A percentile compares a stretch with the other conserved stretches of the same genome.
phyloP scores from a whole-genome alignment of 1,139 yeast genomes.

The Suhomyces terraborum region DNA sequence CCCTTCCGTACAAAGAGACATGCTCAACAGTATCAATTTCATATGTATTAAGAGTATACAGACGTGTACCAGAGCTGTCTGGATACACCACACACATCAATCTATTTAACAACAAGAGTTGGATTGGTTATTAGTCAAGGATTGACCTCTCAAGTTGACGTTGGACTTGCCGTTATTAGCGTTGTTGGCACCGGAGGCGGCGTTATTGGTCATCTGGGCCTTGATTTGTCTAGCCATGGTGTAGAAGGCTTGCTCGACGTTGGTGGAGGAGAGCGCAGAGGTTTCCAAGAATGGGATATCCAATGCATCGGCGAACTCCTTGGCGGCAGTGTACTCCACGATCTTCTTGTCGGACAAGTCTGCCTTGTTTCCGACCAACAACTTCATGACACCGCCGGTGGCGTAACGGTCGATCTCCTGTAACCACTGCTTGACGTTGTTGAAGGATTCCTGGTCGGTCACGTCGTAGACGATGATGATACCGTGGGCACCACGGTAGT shows the following conservation, averaged over 20 bases:
- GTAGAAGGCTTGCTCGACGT: slow-evolving; percentile 97
- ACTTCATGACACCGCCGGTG: slow-evolving; percentile 94
- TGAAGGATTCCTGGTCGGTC: slow-evolving; percentile 96
- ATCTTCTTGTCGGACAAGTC: slow-evolving; percentile 93
- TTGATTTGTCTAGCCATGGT: slow-evolving; percentile 99
- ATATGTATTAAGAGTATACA: slow-evolving; percentile 13
- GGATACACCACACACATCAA: slow-evolving; percentile 2
- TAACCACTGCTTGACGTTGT: slow-evolving; percentile 97
- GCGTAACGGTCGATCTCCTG: slow-evolving; percentile 99
- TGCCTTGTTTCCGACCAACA: slow-evolving; percentile 95
- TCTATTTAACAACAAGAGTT: slow-evolving; percentile 72
- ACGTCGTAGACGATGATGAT: slow-evolving; percentile 97
- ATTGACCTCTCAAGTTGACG: slow-evolving; percentile 88
- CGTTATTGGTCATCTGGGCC: slow-evolving; percentile 82
- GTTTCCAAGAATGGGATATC: slow-evolving; percentile 97
- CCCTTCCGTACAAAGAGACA: no score
- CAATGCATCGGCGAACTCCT: slow-evolving; percentile 96
- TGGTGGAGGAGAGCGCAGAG: slow-evolving; percentile 91
- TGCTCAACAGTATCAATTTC: background rate
- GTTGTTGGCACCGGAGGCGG: slow-evolving; percentile 45
- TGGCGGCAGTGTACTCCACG: slow-evolving; percentile 94
- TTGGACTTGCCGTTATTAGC: slow-evolving; percentile 60
- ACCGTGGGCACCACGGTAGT: slow-evolving; percentile 98
- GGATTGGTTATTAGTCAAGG: slow-evolving; percentile 66
- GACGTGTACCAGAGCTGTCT: slow-evolving; percentile 4